Evolutionary conservation across 2,329 filamentous ascomycete species (phyloP).

Genomic region (Arachnopeziza araneosa): DNA sequence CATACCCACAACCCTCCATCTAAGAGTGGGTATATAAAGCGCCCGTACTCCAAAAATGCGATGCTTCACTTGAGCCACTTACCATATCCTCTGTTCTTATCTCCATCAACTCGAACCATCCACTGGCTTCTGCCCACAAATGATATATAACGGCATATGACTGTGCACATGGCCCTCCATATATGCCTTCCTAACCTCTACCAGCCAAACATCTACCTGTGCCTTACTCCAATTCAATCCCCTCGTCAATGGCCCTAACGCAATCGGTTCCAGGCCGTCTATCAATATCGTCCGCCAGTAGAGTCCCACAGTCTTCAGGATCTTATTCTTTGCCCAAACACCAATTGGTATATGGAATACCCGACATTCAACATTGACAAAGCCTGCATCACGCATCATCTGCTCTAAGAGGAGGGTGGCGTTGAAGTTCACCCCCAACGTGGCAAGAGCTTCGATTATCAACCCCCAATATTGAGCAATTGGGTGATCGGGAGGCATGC

Average conservation of each 20-base stretch:
- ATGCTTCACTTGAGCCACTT: not conserved
- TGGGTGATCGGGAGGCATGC: constrained; percentile 35
- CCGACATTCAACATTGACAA: constrained; percentile 39
- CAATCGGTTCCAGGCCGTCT: constrained; percentile 46
- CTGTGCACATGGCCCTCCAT: constrained; percentile 35
- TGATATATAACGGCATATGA: constrained; percentile 52
- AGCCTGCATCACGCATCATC: constrained; percentile 45
- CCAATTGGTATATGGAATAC: constrained; percentile 44
- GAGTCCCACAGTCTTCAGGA: constrained; percentile 45
- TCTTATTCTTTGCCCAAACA: constrained; percentile 37
- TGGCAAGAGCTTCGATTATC: constrained; percentile 39
- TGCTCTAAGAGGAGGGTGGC: constrained; percentile 37
- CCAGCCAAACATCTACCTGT: constrained; percentile 44
- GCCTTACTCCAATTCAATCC: constrained; percentile 43
- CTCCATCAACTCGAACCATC: not conserved
- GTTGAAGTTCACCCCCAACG: constrained; percentile 43
- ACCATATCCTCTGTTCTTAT: not conserved
- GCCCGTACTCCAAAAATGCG: not conserved
- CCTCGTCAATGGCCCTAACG: constrained; percentile 46
- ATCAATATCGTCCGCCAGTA: constrained; percentile 47
- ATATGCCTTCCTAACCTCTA: constrained; percentile 44
- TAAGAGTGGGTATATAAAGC: not conserved
- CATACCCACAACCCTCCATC: not conserved
- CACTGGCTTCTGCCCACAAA: constrained; percentile 48
- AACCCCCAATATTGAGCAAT: constrained; percentile 43